Conservation (phyloP, 2,329 filamentous ascomycete genomes). For the Periconia sp. region DNA sequence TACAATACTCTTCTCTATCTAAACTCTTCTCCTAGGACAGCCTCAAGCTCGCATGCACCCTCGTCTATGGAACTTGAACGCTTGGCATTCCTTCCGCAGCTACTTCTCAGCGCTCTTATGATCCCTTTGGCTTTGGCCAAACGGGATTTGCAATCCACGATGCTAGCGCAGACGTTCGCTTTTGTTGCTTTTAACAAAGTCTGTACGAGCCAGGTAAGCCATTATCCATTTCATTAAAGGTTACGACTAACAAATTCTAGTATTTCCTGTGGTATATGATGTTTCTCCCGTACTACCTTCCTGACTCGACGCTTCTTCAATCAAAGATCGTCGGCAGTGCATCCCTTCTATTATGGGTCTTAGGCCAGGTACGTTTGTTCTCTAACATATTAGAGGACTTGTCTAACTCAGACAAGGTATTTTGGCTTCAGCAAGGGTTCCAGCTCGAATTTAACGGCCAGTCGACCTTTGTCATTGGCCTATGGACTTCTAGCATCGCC, state of each 20-base stretch:
- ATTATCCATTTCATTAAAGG: neutral
- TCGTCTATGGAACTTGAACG: conserved; percentile 68
- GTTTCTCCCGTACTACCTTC: conserved; percentile 89
- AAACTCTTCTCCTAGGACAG: conserved; percentile 65
- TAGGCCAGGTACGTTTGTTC: conserved; percentile 69
- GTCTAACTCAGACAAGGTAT: conserved; percentile 28
- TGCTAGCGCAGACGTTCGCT: conserved; percentile 95
- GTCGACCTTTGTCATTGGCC: conserved; percentile 83
- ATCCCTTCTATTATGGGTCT: conserved; percentile 75
- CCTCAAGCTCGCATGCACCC: conserved; percentile 35
- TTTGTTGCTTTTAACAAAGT: conserved; percentile 99
- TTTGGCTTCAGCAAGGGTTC: conserved; percentile 59
- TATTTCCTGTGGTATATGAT: conserved; percentile 99
- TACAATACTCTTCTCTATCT: conserved; percentile 94
- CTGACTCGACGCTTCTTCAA: conserved; percentile 73
- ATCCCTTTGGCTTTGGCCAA: conserved; percentile 81
- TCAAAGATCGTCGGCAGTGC: conserved; percentile 66
- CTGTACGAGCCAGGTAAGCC: conserved; percentile 88
- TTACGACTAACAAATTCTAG: conserved; percentile 57
- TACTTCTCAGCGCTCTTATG: conserved; percentile 77
- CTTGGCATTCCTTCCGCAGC: conserved; percentile 86
- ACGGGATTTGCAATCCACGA: conserved; percentile 78
- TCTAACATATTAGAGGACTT: neutral
- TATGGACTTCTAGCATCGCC: conserved; percentile 75
- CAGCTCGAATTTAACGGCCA: conserved; percentile 66